Evolutionary conservation across 2,329 filamentous ascomycete genomes (phyloP), one percentile per base, ranked within the genome.

Genomic region (Stachybotrys elegans): DNA sequence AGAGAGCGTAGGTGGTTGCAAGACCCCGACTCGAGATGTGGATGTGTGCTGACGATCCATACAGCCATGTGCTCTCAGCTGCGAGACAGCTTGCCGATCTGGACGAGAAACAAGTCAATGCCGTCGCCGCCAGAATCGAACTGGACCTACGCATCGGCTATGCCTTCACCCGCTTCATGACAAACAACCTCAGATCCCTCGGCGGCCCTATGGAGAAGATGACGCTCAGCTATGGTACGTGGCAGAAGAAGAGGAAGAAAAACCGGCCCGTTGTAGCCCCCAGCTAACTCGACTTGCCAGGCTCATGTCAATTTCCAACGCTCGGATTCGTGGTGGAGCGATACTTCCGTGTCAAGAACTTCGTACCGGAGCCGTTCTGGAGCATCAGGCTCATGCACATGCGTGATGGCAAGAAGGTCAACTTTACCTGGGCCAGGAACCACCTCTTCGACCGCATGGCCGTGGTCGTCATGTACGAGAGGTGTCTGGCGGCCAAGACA

Each of bases 251-350:
- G n/a, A 4, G n/a, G n/a, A n/a, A n/a, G n/a, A n/a, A n/a, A n/a
- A n/a, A n/a, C n/a, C n/a, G n/a, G n/a, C n/a, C n/a, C n/a, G 9
- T 13, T 13, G 20, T 11, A 19, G 11, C 11, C 11, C 36, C 16
- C 8, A 13, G 6, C 14, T 14, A 34, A 16, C 11, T 20, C 4
- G 6, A 53, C 41, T 14, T 5, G 12, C 17, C 32, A 88, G 88
- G 79, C 13, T 95, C 91, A 4, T 98, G 93, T 53, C 93, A 98
- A 62, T 98, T 98, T 57, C 93, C 93, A 2, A 97, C 93, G 0
- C 74, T 98, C 5, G 93, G 93, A 0, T 98, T 98, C 53, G 92
- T 98, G 2, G 93, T 98, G 6, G 93, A 98, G 64, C 82, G 92
- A 39, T 98, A 97, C 63, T 88, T 95, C 56, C 83, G 88, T 41